Percentiles rank a stretch among this genome's conserved stretches.
These are phyloP conservation scores for Spiromastix sp. DNA, from an alignment of 2,329 filamentous ascomycete species.

Conservation along the genomic window DNA sequence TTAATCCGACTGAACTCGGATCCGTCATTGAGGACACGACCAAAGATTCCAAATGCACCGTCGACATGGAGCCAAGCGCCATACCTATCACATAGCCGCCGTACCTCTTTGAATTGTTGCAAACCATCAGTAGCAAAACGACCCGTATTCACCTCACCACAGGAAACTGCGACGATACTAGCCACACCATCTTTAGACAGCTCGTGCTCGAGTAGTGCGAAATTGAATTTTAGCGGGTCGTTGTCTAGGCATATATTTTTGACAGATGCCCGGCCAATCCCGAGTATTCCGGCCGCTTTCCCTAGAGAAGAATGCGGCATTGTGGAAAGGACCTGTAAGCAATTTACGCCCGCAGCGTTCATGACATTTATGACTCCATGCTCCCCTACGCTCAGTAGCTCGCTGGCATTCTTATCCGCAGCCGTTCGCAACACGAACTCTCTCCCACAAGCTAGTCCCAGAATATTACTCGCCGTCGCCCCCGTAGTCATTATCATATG, in stretches of 20 bases:
- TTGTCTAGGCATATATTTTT: conserved; percentile 41
- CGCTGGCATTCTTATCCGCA: conserved; percentile 24
- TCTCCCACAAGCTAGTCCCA: conserved; percentile 59
- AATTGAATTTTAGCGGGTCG: conserved; percentile 57
- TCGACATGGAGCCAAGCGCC: conserved; percentile 84
- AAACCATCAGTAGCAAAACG: conserved; percentile 55
- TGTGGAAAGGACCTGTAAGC: conserved; percentile 69
- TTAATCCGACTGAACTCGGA: conserved; percentile 46
- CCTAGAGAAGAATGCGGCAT: conserved; percentile 72
- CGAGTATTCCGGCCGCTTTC: conserved; percentile 75
- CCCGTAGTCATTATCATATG: conserved; percentile 76
- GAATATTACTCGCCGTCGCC: conserved; percentile 53
- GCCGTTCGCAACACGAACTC: conserved; percentile 44
- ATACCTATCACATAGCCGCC: conserved; percentile 60
- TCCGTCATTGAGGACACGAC: conserved; percentile 49
- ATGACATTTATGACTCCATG: conserved; percentile 60
- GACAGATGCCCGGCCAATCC: conserved; percentile 61
- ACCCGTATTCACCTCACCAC: conserved; percentile 85
- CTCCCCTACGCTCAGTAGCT: conserved; percentile 49
- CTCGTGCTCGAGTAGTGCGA: conserved; percentile 52
- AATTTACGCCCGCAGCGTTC: conserved; percentile 49
- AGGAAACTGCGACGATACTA: conserved; percentile 72
- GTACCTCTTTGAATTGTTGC: conserved; percentile 51
- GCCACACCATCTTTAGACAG: conserved; percentile 46
- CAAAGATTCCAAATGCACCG: conserved; percentile 81